A percentile compares a stretch with the other conserved stretches of the same genome.
These are phyloP conservation scores for Lepiota brunneoincarnata DNA, from an alignment of 768 basidiomycete genomes.

Conservation along the genomic window DNA sequence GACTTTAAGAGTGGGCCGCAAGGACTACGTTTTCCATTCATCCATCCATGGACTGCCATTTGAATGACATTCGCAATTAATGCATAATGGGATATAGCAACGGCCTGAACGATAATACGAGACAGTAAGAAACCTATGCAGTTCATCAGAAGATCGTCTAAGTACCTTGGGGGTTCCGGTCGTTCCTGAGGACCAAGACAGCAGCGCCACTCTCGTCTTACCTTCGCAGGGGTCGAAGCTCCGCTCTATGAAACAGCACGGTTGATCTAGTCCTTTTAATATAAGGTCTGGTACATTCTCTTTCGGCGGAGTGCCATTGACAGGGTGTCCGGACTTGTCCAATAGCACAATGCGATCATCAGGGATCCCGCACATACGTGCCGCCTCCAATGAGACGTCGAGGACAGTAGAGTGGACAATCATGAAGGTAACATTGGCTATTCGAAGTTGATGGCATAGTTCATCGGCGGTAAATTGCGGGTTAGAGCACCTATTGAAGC, in stretches of 20 bases:
- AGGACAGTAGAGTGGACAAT: constrained; percentile 45
- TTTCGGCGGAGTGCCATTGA: not conserved
- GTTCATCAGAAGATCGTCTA: too few relatives aligned
- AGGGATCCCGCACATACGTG: constrained; percentile 32
- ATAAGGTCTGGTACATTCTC: constrained; percentile 26
- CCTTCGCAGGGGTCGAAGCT: constrained; percentile 49
- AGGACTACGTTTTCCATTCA: constrained; percentile 20
- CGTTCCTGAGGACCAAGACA: constrained; percentile 68
- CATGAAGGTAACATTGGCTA: constrained; percentile 39
- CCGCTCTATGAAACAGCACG: constrained; percentile 37
- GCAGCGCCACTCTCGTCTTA: constrained; percentile 55
- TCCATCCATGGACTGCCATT: constrained; percentile 39
- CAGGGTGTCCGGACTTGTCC: constrained; percentile 19
- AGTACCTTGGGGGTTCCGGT: constrained; percentile 63
- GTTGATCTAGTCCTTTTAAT: constrained; percentile 19
- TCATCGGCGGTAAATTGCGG: constrained; percentile 52
- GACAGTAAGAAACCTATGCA: too few relatives aligned
- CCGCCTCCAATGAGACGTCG: constrained; percentile 41
- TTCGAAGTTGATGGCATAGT: constrained; percentile 46
- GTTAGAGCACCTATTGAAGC: constrained; percentile 46
- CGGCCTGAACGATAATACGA: constrained; percentile 30
- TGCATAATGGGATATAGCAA: constrained; percentile 51
- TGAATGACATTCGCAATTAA: constrained; percentile 57
- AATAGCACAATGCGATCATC: constrained; percentile 46
- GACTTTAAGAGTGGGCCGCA: constrained; percentile 37